These are phyloP conservation scores for Trichosporon sp. DNA, from an alignment of 1,284 basidiomycete species.

Conservation along the genomic window DNA sequence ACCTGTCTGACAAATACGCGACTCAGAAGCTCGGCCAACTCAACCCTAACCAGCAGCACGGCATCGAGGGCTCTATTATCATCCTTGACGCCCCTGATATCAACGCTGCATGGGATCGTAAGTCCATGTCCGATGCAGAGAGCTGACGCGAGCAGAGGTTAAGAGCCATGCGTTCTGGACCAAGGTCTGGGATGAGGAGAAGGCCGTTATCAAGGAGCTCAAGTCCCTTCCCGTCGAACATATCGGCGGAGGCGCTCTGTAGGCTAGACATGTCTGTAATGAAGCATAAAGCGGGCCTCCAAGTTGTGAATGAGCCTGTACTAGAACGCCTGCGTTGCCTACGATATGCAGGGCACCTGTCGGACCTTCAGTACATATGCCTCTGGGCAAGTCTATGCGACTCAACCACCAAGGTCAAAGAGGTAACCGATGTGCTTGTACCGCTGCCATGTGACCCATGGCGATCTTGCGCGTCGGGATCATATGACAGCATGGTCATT, in stretches of 20 bases:
- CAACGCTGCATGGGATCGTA: background rate
- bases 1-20: background rate
- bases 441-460: background rate
- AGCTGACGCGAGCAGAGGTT: background rate
- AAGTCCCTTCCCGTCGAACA: background rate
- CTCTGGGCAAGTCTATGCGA: too few species aligned
- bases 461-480: background rate
- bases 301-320: too few species aligned
- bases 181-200: slow-evolving; percentile 3
- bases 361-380: too few species aligned
- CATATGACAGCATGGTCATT: background rate
- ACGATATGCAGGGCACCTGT: too few species aligned
- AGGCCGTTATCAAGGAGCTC: slow-evolving; percentile 1
- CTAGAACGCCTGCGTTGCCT: too few species aligned
- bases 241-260: background rate
- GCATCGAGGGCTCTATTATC: background rate
- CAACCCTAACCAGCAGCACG: background rate
- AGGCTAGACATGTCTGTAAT: background rate
- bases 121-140: background rate
- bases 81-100: background rate
- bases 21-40: background rate
- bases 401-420: too few species aligned
- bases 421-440: too few species aligned
- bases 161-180: background rate
- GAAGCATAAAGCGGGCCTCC: too few species aligned